phyloP scores from a whole-genome alignment of 2,329 filamentous ascomycete species.

The Neocucurbitaria cava region DNA sequence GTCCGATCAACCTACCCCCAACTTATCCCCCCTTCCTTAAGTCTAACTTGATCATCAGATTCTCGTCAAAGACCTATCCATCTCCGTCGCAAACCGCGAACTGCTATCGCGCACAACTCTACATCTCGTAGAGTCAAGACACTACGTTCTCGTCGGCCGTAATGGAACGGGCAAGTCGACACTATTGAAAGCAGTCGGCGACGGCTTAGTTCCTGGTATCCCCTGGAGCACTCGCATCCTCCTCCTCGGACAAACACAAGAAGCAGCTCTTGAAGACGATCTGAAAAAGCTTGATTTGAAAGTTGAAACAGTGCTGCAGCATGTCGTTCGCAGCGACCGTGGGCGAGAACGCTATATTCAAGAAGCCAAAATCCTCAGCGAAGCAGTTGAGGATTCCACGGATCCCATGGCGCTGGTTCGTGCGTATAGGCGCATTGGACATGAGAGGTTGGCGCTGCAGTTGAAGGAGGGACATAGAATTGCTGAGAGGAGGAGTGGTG shows the following conservation, averaged over 20 bases:
- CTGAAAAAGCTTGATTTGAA: conserved; percentile 33
- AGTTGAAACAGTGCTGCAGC: conserved; percentile 65
- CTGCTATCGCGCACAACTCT: conserved; percentile 74
- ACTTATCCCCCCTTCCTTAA: no score
- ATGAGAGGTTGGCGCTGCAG: conserved; percentile 67
- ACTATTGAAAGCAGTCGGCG: conserved; percentile 75
- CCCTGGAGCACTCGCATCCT: conserved; percentile 46
- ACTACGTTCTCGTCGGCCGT: conserved; percentile 79
- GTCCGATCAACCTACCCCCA: background rate
- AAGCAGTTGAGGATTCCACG: conserved; percentile 63
- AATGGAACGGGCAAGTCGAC: conserved; percentile 88
- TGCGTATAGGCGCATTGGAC: conserved; percentile 67
- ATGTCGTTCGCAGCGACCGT: conserved; percentile 65
- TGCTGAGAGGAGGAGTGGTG: conserved; percentile 75
- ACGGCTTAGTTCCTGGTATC: conserved; percentile 76
- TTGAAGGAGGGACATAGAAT: conserved; percentile 76
- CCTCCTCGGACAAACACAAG: conserved; percentile 44
- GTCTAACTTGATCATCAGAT: conserved; percentile 33
- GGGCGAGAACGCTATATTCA: conserved; percentile 63
- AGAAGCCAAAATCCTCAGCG: conserved; percentile 68
- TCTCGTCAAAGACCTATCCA: conserved; percentile 71
- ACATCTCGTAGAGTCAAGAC: conserved; percentile 72
- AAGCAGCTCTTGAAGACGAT: conserved; percentile 37
- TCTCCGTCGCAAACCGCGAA: conserved; percentile 69
- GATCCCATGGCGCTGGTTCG: conserved; percentile 66